Evolutionary conservation across 2,329 filamentous ascomycete genomes (phyloP), one percentile per base, ranked within the genome.

Genomic region (Teratosphaeria gauchensis): DNA sequence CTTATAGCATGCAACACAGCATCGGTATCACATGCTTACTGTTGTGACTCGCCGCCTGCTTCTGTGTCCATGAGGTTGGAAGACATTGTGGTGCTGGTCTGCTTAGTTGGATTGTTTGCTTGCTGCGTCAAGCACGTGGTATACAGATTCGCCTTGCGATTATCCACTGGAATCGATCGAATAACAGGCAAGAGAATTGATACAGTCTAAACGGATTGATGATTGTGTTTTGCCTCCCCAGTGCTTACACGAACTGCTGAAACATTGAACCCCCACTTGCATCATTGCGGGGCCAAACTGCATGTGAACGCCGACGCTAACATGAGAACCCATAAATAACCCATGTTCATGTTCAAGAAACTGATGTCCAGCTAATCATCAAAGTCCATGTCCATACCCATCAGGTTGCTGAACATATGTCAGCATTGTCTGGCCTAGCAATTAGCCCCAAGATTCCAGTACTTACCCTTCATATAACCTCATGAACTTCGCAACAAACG

Each of bases 401-500:
- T 92, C 59, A 87, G 75, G 70, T 76, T 75, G 66, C 76, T 81
- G 54, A n/a, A 4, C 3, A 33, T 24, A 24, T 5, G 55, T 68
- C 48, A 66, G 63, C 57, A 58, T 56, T 28, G 8, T 46, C 31
- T 14, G 28, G 12, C 21, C 19, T 53, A 7, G 28, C 32, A 35
- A n/a, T 21, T 4, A n/a, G 16, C 4, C n/a, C 4, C 12, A 21
- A 32, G 9, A 16, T 30, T 28, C 24, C 24, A 7, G 9, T 3
- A 71, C 77, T 63, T 85, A 95, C 85, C 91, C 92, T 78, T 99
- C 94, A 63, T 92, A 83, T 65, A 97, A 84, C 66, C 92, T 84
- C 92, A 99, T 97, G 73, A 97, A 96, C 77, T 96, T 97, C 59
- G 92, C 92, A 59, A 99, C 94, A 75, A 99, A 99, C 3, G 94